Evolutionary conservation across 1,284 basidiomycete genomes (phyloP).

Genomic region (Phellinidium pouzarii): DNA sequence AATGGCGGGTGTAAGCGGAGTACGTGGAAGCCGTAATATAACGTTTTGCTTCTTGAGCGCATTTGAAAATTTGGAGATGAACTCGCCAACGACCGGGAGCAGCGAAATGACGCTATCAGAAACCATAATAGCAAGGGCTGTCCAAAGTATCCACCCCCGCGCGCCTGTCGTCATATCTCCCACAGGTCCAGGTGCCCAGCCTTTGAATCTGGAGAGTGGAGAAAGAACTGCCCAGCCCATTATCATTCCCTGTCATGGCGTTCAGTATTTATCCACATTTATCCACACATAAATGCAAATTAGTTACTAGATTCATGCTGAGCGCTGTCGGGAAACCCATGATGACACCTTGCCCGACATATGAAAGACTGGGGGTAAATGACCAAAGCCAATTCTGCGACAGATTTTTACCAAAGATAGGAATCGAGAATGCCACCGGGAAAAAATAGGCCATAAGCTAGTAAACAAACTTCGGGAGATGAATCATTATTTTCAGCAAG

Average conservation of each 20-base stretch:
- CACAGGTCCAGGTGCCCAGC: constrained; percentile 90
- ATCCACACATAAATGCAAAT: not conserved
- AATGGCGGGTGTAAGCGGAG: constrained; percentile 18
- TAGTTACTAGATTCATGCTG: constrained; percentile 80
- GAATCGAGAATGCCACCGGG: constrained; percentile 86
- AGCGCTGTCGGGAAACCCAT: constrained; percentile 95
- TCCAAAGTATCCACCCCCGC: constrained; percentile 93
- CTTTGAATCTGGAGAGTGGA: constrained; percentile 72
- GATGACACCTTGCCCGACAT: constrained; percentile 93
- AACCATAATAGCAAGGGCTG: constrained; percentile 91
- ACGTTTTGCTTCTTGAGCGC: constrained; percentile 6
- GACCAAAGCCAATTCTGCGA: constrained; percentile 92
- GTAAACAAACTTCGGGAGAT: not conserved
- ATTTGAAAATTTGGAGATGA: constrained; percentile 34
- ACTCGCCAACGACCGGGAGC: constrained; percentile 59
- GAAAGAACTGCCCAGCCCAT: constrained; percentile 91
- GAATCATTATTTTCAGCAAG: not conserved
- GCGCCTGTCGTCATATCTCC: constrained; percentile 79
- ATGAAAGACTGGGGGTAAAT: constrained; percentile 88
- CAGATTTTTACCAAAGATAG: constrained; percentile 82
- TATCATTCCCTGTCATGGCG: constrained; percentile 69
- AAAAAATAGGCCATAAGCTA: constrained; percentile 80
- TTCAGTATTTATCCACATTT: too few species aligned
- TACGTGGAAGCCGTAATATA: constrained; percentile 19
- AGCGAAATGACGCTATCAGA: constrained; percentile 86